These are phyloP conservation scores for Zygosaccharomyces sapae DNA, from an alignment of 1,139 yeast genomes.

Conservation along the genomic window DNA sequence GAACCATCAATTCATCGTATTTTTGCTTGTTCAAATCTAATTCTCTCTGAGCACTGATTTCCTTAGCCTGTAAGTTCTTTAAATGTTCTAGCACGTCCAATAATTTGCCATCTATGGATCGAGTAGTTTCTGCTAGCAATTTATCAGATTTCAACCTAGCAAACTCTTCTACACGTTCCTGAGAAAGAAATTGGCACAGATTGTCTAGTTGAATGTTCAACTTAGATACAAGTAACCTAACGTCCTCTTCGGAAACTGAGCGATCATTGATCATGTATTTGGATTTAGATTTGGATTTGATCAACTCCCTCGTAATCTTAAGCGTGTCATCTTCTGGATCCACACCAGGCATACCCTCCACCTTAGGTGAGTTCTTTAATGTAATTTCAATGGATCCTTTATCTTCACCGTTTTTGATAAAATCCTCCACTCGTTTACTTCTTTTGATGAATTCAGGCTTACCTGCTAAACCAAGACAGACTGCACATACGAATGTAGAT, in stretches of 20 bases:
- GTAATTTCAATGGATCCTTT: constrained; percentile 59
- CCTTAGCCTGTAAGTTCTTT: constrained; percentile 51
- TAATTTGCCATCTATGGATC: constrained; percentile 68
- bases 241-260: constrained; percentile 42
- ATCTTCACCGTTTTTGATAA: constrained; percentile 69
- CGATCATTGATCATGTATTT: constrained; percentile 57
- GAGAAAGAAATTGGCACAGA: constrained; percentile 91
- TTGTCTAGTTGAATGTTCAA: constrained; percentile 84
- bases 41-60: constrained; percentile 38
- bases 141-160: constrained; percentile 77
- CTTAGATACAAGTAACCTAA: constrained; percentile 45
- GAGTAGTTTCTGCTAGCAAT: constrained; percentile 69
- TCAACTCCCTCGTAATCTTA: constrained; percentile 45
- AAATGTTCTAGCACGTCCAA: constrained; percentile 45
- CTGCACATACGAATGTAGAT: constrained; percentile 88
- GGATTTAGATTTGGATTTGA: constrained; percentile 45
- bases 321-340: constrained; percentile 32
- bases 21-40: constrained; percentile 33
- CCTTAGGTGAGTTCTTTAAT: constrained; percentile 45
- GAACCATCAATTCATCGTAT: constrained; percentile 33
- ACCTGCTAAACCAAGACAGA: constrained; percentile 87
- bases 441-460: constrained; percentile 76
- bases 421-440: constrained; percentile 59
- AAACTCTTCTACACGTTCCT: constrained; percentile 91
- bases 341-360: constrained; percentile 32